Base-by-base conservation (phyloP, 768 basidiomycete species). In the Xerocomus spinulosus region DNA sequence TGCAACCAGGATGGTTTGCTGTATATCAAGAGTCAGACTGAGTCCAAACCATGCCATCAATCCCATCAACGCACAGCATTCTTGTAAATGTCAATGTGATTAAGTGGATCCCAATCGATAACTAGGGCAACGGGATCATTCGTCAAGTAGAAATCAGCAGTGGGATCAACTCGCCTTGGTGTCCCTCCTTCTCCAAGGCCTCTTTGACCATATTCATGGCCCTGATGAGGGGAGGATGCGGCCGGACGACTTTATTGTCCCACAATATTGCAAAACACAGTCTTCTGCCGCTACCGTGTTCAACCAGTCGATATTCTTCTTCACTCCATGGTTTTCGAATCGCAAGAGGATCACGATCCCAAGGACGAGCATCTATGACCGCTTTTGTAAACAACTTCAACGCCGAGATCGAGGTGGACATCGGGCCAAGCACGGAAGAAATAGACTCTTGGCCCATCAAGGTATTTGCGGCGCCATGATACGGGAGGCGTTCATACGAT, bases 391-490 rank as follows among this genome's bases (percentile, higher is more conserved):
- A 93, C 71, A 18, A 75, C 71, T 63, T 84, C 72, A 66, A 79
- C 74, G 67, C 92, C 83, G 9, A 68, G 51, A 61, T 77, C 79
- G 55, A 92, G 58, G 29, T 78, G 80, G 29, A 63, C 68, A 49
- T 90, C 4, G 91, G 91, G 0, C 91, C 91, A 9, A 91, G 73
- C 24, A 91, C 85, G 3, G 88, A 88, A 9, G 71, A 73, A 24
- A 87, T 66, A 14, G 82, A 79, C 47, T 91, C 87, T 64, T 85
- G 82, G 20, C 90, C 90, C 64, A 82, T 76, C 38, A 82, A 62
- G 1, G 81, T 77, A 61, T 87, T 89, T 4, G 76, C 71, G 3
- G 79, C 78, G 10, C 82, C 82, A 29, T 71, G 68, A 64, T 86
- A 90, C 0, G 91, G 91, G 4, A 90, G 66, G 18, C 89, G 79